Percentiles rank a stretch among this genome's conserved stretches.
Conservation (phyloP, 768 basidiomycete species). For the Termitomyces sp. region DNA sequence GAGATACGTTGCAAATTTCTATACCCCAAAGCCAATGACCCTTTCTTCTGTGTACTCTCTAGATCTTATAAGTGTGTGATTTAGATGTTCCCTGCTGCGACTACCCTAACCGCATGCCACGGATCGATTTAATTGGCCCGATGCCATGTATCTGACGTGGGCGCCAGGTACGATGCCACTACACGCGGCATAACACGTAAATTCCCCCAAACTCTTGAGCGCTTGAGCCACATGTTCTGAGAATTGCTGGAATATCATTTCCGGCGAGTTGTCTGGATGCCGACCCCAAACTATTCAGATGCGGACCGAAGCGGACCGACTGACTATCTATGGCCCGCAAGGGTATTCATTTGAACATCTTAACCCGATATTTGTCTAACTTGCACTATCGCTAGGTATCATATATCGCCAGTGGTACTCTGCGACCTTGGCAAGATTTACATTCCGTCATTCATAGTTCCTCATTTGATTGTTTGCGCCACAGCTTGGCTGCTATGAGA, state of each 20-base stretch:
- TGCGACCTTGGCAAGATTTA: not conserved
- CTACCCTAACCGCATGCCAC: not conserved
- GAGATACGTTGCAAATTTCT: not conserved
- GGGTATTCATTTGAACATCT: too few relatives aligned
- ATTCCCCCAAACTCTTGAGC: not conserved
- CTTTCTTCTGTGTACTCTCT: not conserved
- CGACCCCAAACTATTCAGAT: conserved; percentile 3
- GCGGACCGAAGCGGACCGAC: too few relatives aligned
- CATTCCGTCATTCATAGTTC: not conserved
- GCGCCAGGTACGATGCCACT: not conserved
- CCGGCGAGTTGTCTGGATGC: not conserved
- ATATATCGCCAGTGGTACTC: not conserved
- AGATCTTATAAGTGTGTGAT: too few relatives aligned
- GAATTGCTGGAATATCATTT: not conserved
- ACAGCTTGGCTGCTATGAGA: not conserved
- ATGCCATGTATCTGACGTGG: not conserved
- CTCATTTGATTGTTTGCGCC: not conserved
- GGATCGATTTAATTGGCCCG: not conserved
- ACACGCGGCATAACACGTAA: not conserved
- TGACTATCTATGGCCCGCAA: too few relatives aligned
- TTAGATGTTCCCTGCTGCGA: not conserved
- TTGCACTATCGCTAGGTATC: too few relatives aligned
- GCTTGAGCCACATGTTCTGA: not conserved
- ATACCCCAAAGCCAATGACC: too few relatives aligned
- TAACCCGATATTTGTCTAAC: too few relatives aligned